Evolutionary conservation across 2,329 filamentous ascomycete genomes (phyloP).

Genomic region (Reticulascus tulasneorum): DNA sequence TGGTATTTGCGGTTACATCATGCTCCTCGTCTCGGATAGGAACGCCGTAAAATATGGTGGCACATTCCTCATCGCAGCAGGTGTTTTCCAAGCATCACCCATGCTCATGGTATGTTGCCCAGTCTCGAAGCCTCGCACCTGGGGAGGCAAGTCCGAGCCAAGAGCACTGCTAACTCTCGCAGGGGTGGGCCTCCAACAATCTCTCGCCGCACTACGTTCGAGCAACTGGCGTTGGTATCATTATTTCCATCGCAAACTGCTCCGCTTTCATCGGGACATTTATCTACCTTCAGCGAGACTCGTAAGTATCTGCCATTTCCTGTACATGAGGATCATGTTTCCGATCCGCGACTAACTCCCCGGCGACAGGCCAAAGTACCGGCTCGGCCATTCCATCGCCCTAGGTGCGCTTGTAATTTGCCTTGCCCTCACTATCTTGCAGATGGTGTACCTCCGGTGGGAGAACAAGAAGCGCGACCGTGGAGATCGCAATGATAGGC

Average conservation of each 20-base stretch:
- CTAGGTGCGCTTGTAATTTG: slow-evolving; percentile 31
- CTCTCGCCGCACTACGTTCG: slow-evolving; percentile 37
- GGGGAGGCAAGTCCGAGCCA: background rate
- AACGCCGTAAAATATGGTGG: slow-evolving; percentile 29
- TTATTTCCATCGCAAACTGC: slow-evolving; percentile 26
- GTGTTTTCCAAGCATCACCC: slow-evolving; percentile 19
- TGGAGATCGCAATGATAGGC: slow-evolving; percentile 31
- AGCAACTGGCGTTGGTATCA: slow-evolving; percentile 35
- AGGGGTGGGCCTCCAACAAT: slow-evolving; percentile 38
- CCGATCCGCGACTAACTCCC: no score
- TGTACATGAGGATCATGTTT: slow-evolving; percentile 28
- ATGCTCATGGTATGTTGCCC: slow-evolving; percentile 21
- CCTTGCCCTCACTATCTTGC: slow-evolving; percentile 21
- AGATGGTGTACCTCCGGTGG: slow-evolving; percentile 33
- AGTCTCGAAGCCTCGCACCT: no score
- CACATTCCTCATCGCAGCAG: slow-evolving; percentile 26
- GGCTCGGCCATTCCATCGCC: slow-evolving; percentile 38
- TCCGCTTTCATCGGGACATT: slow-evolving; percentile 39
- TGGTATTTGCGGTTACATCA: slow-evolving; percentile 28
- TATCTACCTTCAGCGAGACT: slow-evolving; percentile 37
- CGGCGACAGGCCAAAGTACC: no score
- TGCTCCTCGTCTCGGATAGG: slow-evolving; percentile 25
- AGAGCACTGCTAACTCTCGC: background rate
- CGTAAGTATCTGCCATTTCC: slow-evolving; percentile 21
- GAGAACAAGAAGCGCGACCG: slow-evolving; percentile 35